Percentiles rank a stretch among this genome's conserved stretches.
These are phyloP conservation scores for Zymoseptoria tritici DNA, from an alignment of 2,329 filamentous ascomycete species.

Conservation along the genomic window DNA sequence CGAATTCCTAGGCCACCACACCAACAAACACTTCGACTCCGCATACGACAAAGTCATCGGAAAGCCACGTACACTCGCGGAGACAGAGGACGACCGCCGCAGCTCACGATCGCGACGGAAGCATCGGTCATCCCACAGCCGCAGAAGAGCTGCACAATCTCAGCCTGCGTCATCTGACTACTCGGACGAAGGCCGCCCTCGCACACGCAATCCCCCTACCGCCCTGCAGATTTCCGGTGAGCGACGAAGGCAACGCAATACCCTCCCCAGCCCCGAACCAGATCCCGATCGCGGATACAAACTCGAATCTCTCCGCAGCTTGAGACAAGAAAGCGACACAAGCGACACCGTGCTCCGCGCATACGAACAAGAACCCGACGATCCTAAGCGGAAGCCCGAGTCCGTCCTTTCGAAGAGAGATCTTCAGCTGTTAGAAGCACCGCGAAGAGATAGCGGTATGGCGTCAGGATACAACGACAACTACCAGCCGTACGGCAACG, in stretches of 20 bases:
- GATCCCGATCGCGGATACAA: constrained; percentile 7
- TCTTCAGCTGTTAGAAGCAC: constrained; percentile 1
- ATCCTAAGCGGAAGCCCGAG: constrained; percentile 22
- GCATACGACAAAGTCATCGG: constrained; percentile 17
- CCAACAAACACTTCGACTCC: constrained; percentile 23
- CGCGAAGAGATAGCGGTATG: constrained; percentile 19
- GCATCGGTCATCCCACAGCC: background rate
- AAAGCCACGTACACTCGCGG: constrained; percentile 1
- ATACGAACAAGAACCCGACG: constrained; percentile 28
- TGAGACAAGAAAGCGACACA: constrained; percentile 18
- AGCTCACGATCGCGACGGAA: background rate
- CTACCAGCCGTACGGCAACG: constrained; percentile 10
- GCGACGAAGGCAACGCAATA: constrained; percentile 15
- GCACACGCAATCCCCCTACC: constrained; percentile 2
- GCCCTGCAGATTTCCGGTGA: constrained; percentile 6
- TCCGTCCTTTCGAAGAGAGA: constrained; percentile 13
- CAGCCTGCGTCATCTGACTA: background rate
- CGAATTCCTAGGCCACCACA: constrained; percentile 18
- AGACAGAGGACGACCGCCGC: background rate
- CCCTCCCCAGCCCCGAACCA: constrained; percentile 11
- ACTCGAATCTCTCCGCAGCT: constrained; percentile 10
- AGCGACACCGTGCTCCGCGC: constrained; percentile 20
- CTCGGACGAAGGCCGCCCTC: constrained; percentile 1
- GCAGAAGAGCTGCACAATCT: background rate
- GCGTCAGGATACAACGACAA: constrained; percentile 22